Conservation (phyloP, 2,329 filamentous ascomycete genomes). For the Periconia sp. region DNA sequence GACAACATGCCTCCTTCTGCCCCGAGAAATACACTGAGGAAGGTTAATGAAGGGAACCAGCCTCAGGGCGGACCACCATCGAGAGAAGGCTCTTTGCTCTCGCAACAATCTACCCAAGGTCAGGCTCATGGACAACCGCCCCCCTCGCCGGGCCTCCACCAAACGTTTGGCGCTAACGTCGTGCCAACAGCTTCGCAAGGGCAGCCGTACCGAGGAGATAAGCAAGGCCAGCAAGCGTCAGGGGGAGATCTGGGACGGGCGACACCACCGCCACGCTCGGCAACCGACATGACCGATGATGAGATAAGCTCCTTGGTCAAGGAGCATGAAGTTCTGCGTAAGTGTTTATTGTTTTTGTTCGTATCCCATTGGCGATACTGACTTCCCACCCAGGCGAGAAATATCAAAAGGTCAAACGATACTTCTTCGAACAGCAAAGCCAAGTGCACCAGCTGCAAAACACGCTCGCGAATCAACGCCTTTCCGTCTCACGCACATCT, state of each 20-base stretch:
- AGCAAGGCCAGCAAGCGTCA: slow-evolving; percentile 30
- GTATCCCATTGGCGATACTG: neutral
- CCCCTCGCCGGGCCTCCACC: slow-evolving; percentile 38
- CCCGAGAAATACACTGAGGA: slow-evolving; percentile 36
- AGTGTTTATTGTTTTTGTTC: slow-evolving; percentile 16
- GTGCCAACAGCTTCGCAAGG: slow-evolving; percentile 49
- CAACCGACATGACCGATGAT: slow-evolving; percentile 51
- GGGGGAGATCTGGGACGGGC: slow-evolving; percentile 41
- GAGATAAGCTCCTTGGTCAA: slow-evolving; percentile 51
- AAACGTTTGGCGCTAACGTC: slow-evolving; percentile 49
- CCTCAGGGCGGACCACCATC: slow-evolving; percentile 33
- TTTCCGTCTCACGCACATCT: slow-evolving; percentile 90
- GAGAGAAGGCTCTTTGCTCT: slow-evolving; percentile 38
- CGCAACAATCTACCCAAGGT: slow-evolving; percentile 39
- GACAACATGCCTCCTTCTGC: slow-evolving; percentile 35
- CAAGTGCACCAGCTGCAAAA: slow-evolving; percentile 96
- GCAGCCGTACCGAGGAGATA: slow-evolving; percentile 45
- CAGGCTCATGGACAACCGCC: slow-evolving; percentile 39
- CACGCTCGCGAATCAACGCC: slow-evolving; percentile 91
- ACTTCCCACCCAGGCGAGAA: slow-evolving; percentile 68
- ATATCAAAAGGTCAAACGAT: slow-evolving; percentile 96
- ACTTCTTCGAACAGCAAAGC: slow-evolving; percentile 89
- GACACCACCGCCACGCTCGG: slow-evolving; percentile 50
- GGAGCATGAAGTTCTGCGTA: slow-evolving; percentile 54
- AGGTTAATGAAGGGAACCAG: slow-evolving; percentile 35